Evolutionary conservation across 225 moss, liverwort and hornwort genomes (phyloP).

Genomic region (Physcomitrellopsis africana): DNA sequence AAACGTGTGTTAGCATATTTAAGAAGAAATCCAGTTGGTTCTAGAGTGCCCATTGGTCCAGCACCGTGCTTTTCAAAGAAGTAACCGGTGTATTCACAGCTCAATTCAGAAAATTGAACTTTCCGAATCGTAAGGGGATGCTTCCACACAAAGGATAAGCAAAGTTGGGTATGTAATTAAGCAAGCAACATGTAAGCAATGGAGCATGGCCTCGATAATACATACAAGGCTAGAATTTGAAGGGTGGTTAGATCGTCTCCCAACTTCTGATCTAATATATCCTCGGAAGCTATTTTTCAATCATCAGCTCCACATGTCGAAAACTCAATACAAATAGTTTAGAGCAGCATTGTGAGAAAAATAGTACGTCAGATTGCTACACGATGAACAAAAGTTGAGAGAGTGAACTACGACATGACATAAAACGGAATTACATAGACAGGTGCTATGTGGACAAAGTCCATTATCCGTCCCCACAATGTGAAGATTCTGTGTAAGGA

Average conservation of each 20-base stretch:
- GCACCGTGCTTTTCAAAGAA: background rate
- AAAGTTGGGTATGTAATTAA: constrained; percentile 7
- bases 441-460: too few relatives aligned
- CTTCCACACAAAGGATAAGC: background rate
- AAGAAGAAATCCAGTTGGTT: background rate
- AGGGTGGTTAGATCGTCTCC: constrained; percentile 95
- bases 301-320: constrained; percentile 9
- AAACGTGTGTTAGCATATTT: background rate
- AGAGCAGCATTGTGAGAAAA: background rate
- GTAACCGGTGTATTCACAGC: background rate
- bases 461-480: too few relatives aligned
- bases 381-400: constrained; percentile 1
- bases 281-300: constrained; percentile 49
- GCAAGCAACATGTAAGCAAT: constrained; percentile 10
- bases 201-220: constrained; percentile 17
- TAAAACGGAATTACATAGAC: too few relatives aligned
- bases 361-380: constrained; percentile 5
- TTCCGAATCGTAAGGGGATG: too few relatives aligned
- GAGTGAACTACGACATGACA: background rate
- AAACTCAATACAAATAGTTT: background rate
- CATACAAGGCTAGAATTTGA: constrained; percentile 91
- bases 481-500: too few relatives aligned
- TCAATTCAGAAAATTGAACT: constrained; percentile 2
- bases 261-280: constrained; percentile 84
- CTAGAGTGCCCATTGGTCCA: constrained; percentile 1